Conservation (phyloP, 140 eudicot genomes). For the Anethum foeniculum region DNA sequence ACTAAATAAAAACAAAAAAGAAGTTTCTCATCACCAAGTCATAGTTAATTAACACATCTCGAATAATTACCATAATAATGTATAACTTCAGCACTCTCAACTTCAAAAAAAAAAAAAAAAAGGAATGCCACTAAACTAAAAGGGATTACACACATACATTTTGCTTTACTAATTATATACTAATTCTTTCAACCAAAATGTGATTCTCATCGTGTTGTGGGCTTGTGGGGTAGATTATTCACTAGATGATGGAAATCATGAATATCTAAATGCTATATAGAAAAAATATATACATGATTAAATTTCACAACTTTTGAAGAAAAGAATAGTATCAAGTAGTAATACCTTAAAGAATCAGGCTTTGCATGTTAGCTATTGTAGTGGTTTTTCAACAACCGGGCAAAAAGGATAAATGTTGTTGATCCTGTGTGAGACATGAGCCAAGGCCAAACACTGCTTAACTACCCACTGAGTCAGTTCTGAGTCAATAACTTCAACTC, state of each 20-base stretch:
- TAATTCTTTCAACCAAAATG: not conserved
- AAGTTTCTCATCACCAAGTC: not conserved
- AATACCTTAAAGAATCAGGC: constrained; percentile 13
- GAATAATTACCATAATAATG: not conserved
- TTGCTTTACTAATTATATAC: too few species aligned
- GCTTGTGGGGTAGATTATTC: not conserved
- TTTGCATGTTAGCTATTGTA: not conserved
- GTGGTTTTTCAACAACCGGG: not conserved
- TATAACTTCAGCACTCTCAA: not conserved
- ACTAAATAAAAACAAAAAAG: not conserved
- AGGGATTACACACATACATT: not conserved
- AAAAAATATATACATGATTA: too few species aligned
- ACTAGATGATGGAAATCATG: not conserved
- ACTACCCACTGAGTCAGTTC: not conserved
- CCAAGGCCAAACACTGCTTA: not conserved
- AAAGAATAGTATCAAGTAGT: not conserved
- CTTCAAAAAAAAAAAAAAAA: not conserved
- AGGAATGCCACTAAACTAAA: not conserved
- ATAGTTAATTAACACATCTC: not conserved
- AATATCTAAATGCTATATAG: not conserved
- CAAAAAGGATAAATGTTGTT: not conserved
- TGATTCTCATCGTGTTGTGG: constrained; percentile 2
- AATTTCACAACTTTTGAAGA: not conserved
- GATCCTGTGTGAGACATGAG: not conserved
- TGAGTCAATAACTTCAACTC: not conserved